Base-by-base conservation (phyloP, 306 rosid genomes). In the Nissolia schottii region DNA sequence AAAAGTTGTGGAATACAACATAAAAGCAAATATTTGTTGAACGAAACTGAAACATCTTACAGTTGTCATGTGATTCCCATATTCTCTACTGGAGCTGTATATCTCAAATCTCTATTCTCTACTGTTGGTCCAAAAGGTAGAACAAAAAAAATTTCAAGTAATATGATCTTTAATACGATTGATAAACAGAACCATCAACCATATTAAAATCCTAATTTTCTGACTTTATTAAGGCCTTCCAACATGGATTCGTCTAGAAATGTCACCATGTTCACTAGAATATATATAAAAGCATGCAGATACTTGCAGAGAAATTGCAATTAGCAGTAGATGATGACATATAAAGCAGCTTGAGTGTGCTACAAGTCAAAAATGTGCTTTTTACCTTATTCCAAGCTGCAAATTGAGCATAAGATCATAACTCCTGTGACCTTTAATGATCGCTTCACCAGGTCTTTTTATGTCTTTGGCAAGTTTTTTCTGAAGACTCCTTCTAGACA, bases 371-470 rank as follows among this genome's bases (percentile, higher is more conserved):
- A 40, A 67, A 64, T 22, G 59, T 67, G 37, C 40, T 20, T 3
- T 51, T 43, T 81, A 92, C 97, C 97, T 92, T 85, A 92, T 92
- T 84, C 97, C 97, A 67, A 92, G 96, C 87, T 92, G 97, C 85
- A 92, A 85, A 82, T 90, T 85, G 50, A 92, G 92, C 97, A 92
- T 92, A 62, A 92, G 78, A 77, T 92, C 97, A 34, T 92, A 92
- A 82, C 96, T 92, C 85, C 96, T 80, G 63, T 92, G 97, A 71
- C 97, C 97, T 79, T 92, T 92, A 56, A 92, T 87, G 80, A 92
- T 92, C 50, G 87, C 81, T 80, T 92, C 97, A 76, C 97, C 97
- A 11, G 97, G 97, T 73, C 74, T 92, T 71, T 87, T 87, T 37
- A 85, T 87, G 43, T 86, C 97, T 77, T 61, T 92, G 12, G 59